These are phyloP conservation scores for Kurtzmaniella quercitrusa DNA, from an alignment of 1,139 yeast genomes.

Conservation along the genomic window DNA sequence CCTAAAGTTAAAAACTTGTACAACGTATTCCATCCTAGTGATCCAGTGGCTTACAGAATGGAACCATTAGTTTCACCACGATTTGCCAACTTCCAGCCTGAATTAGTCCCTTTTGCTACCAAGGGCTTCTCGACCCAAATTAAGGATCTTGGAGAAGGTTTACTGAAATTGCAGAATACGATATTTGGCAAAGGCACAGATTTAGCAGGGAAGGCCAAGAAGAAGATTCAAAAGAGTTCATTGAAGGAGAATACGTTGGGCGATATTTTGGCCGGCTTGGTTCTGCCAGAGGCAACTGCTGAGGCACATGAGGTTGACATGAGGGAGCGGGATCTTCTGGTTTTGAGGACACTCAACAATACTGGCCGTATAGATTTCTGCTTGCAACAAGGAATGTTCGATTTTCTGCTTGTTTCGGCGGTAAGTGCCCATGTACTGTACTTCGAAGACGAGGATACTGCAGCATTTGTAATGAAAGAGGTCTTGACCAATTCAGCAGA, in stretches of 20 bases:
- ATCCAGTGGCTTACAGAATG: constrained; percentile 80
- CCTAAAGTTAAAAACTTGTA: constrained; percentile 62
- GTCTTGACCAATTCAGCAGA: constrained; percentile 23
- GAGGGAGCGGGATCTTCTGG: constrained; percentile 23
- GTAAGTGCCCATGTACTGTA: constrained; percentile 85
- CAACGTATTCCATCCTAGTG: constrained; percentile 83
- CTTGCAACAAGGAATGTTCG: constrained; percentile 75
- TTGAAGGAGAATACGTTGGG: constrained; percentile 40
- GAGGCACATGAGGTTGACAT: constrained; percentile 12
- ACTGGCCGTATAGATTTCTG: constrained; percentile 80
- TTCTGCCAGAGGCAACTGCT: constrained; percentile 13
- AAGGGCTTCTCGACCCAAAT: constrained; percentile 44
- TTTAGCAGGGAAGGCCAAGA: constrained; percentile 8
- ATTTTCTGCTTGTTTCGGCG: constrained; percentile 73
- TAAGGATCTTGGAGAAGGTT: constrained; percentile 38
- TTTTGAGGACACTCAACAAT: constrained; percentile 48
- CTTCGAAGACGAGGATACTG: constrained; percentile 82
- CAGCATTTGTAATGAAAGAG: constrained; percentile 68
- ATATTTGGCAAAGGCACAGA: constrained; percentile 20
- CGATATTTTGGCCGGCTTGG: constrained; percentile 36
- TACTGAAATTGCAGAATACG: constrained; percentile 19
- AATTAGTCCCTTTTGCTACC: constrained; percentile 53
- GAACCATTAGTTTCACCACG: constrained; percentile 70
- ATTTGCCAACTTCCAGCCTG: constrained; percentile 57
- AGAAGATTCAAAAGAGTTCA: constrained; percentile 14